Evolutionary conservation across 2,329 filamentous ascomycete genomes (phyloP).

Genomic region (Fusarium lateritium): DNA sequence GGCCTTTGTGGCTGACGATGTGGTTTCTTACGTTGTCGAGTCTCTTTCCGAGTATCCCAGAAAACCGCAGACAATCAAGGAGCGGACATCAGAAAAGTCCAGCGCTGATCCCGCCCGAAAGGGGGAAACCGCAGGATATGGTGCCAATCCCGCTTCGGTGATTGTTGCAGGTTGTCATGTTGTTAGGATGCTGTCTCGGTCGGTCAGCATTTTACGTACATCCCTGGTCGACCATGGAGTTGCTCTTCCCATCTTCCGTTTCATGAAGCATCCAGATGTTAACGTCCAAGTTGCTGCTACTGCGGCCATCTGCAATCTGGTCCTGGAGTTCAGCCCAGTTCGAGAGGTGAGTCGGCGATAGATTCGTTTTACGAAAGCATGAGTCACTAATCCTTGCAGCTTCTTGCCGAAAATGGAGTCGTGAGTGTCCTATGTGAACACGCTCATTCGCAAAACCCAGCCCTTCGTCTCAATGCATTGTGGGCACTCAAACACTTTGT

Average conservation of each 20-base stretch:
- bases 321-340: slow-evolving; percentile 92
- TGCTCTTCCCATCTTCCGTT: slow-evolving; percentile 80
- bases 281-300: slow-evolving; percentile 91
- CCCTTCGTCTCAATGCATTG: slow-evolving; percentile 85
- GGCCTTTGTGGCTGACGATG: slow-evolving; percentile 84
- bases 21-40: slow-evolving; percentile 85
- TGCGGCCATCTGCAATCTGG: slow-evolving; percentile 85
- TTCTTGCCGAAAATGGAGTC: slow-evolving; percentile 80
- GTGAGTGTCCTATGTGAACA: slow-evolving; percentile 85
- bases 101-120: slow-evolving; percentile 52
- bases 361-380: neutral
- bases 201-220: slow-evolving; percentile 86
- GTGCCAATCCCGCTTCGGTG: slow-evolving; percentile 81
- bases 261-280: slow-evolving; percentile 81
- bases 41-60: slow-evolving; percentile 75
- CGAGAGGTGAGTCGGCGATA: slow-evolving; percentile 74
- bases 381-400: slow-evolving; percentile 62
- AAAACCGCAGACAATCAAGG: slow-evolving; percentile 63
- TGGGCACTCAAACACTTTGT: slow-evolving; percentile 97
- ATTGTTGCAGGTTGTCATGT: slow-evolving; percentile 89
- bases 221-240: slow-evolving; percentile 89
- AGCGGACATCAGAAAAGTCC: slow-evolving; percentile 58
- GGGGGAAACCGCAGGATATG: slow-evolving; percentile 66
- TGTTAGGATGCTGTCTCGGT: slow-evolving; percentile 85
- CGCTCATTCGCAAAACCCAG: slow-evolving; percentile 84